Evolutionary conservation across 2,329 filamentous ascomycete species (phyloP).

Genomic region (Cladorrhinum sp.): DNA sequence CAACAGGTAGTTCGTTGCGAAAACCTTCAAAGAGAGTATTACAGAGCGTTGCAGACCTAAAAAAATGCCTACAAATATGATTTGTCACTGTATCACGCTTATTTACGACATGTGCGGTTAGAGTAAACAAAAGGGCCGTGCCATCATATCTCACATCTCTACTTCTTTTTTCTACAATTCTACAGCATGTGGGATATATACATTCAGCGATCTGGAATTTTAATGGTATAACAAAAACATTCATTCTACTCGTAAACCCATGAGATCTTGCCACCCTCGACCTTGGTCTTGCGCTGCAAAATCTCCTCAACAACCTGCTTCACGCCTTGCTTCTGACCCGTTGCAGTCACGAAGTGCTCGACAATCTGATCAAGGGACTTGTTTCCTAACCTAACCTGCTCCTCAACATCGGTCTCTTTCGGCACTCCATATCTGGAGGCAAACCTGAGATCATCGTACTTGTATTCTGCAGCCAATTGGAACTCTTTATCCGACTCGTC

Average conservation of each 20-base stretch:
- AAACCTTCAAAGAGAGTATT: too few species aligned
- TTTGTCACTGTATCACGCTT: too few species aligned
- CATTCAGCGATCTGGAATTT: not conserved
- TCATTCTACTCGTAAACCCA: constrained; percentile 18
- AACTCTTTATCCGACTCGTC: constrained; percentile 48
- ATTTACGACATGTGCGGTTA: too few species aligned
- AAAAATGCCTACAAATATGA: too few species aligned
- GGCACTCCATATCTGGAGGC: constrained; percentile 67
- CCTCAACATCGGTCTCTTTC: constrained; percentile 59
- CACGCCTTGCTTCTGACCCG: constrained; percentile 66
- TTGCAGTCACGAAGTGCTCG: constrained; percentile 57
- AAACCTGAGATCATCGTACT: constrained; percentile 75
- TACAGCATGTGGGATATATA: not conserved
- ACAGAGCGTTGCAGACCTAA: too few species aligned
- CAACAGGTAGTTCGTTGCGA: too few species aligned
- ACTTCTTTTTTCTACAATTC: not conserved
- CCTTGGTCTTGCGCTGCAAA: constrained; percentile 58
- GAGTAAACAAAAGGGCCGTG: too few species aligned
- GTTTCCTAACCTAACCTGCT: constrained; percentile 39
- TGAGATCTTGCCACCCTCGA: not conserved
- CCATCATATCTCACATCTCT: too few species aligned
- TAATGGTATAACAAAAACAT: not conserved
- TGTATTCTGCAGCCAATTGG: constrained; percentile 56
- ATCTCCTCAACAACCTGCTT: constrained; percentile 67
- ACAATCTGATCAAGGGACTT: constrained; percentile 57